Evolutionary conservation across 2,329 filamentous ascomycete genomes (phyloP).

Genomic region (Alternaria sp.): DNA sequence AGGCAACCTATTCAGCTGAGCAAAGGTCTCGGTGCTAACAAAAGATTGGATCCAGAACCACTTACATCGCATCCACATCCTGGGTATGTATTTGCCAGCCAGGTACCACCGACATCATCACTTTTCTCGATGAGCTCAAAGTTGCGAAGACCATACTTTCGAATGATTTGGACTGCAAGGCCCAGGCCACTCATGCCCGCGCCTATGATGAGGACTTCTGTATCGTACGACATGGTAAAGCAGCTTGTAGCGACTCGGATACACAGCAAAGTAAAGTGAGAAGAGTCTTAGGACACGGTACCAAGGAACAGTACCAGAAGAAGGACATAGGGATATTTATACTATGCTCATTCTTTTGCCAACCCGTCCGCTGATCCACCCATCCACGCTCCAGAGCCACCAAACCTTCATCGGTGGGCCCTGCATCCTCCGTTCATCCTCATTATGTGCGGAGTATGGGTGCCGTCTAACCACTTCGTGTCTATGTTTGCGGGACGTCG

Average conservation of each 20-base stretch:
- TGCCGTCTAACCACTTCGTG: slow-evolving; percentile 3
- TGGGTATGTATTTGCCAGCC: slow-evolving; percentile 45
- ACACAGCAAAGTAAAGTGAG: background rate
- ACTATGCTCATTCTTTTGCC: background rate
- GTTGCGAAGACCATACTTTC: slow-evolving; percentile 48
- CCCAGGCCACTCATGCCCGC: slow-evolving; percentile 59
- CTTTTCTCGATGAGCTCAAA: slow-evolving; percentile 58
- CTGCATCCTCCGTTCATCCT: background rate
- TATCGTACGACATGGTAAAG: slow-evolving; percentile 48
- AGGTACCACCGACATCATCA: slow-evolving; percentile 48
- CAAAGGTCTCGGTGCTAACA: background rate
- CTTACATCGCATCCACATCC: slow-evolving; percentile 46
- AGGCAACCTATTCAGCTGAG: slow-evolving; percentile 33
- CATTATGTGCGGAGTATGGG: slow-evolving; percentile 12
- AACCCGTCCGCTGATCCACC: slow-evolving; percentile 1
- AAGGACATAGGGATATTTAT: slow-evolving; percentile 11
- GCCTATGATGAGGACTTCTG: slow-evolving; percentile 60
- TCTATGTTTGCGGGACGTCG: slow-evolving; percentile 8
- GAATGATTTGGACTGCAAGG: slow-evolving; percentile 57
- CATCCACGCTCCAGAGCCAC: background rate
- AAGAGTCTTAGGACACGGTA: background rate
- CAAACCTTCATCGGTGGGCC: background rate
- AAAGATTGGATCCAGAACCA: background rate
- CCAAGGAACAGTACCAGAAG: background rate
- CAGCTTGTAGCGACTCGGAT: background rate